Percentiles rank a stretch among this genome's conserved stretches.
Evolutionary conservation across 129 eudicot genomes (phyloP).

Genomic region (Escallonia herrerae): DNA sequence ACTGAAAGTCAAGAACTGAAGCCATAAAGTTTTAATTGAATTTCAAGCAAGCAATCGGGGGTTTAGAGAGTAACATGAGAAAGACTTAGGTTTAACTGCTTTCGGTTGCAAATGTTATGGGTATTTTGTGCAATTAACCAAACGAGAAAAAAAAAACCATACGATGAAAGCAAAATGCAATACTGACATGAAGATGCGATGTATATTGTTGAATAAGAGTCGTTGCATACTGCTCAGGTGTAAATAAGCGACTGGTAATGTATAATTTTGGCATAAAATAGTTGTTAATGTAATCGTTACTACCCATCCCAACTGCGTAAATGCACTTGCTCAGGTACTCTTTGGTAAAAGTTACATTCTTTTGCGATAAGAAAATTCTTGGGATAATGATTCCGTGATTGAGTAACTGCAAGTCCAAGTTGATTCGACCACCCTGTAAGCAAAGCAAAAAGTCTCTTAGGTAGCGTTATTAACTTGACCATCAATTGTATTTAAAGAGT

Average conservation of each 20-base stretch:
- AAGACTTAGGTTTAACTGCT: too few relatives aligned
- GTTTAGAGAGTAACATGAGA: too few relatives aligned
- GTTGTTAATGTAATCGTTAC: slow-evolving; percentile 33
- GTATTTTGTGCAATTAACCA: too few relatives aligned
- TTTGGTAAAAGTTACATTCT: slow-evolving; percentile 3
- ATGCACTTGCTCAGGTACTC: slow-evolving; percentile 23
- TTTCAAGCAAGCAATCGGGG: too few relatives aligned
- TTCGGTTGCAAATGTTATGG: too few relatives aligned
- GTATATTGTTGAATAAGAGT: slow-evolving; percentile 19
- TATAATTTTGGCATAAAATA: slow-evolving; percentile 22
- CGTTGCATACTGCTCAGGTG: slow-evolving; percentile 11
- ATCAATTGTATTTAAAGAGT: too few relatives aligned
- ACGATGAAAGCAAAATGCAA: too few relatives aligned
- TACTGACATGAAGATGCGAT: slow-evolving; percentile 18
- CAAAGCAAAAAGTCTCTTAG: background rate
- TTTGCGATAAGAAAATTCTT: background rate
- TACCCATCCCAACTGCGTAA: slow-evolving; percentile 22
- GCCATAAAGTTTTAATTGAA: too few relatives aligned
- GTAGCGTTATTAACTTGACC: too few relatives aligned
- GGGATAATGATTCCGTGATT: slow-evolving; percentile 14
- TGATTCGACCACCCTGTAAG: slow-evolving; percentile 20
- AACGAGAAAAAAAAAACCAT: too few relatives aligned
- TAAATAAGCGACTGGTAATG: slow-evolving; percentile 9
- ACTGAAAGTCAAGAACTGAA: too few relatives aligned
- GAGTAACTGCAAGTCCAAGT: slow-evolving; percentile 15